phyloP scores from a whole-genome alignment of 2,329 filamentous ascomycete genomes.

The Colletotrichum tabaci region DNA sequence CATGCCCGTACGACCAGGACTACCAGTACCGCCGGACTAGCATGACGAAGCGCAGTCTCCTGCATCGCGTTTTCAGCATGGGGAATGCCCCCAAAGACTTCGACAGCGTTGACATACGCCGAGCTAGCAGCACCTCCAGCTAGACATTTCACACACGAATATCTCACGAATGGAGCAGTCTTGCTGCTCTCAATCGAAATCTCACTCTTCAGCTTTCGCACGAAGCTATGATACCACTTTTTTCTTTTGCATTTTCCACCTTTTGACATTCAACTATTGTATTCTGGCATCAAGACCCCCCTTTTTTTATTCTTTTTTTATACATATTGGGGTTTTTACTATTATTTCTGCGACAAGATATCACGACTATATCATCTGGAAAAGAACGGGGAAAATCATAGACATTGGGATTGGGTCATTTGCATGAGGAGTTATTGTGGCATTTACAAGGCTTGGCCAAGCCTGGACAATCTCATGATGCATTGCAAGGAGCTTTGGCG shows the following conservation, averaged over 20 bases:
- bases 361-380: slow-evolving; percentile 30
- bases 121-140: slow-evolving; percentile 39
- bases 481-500: slow-evolving; percentile 39
- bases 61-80: slow-evolving; percentile 58
- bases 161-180: background rate
- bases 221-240: slow-evolving; percentile 24
- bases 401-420: slow-evolving; percentile 19
- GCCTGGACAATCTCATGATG: slow-evolving; percentile 40
- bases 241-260: background rate
- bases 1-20: slow-evolving; percentile 37
- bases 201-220: background rate
- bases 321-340: too few relatives aligned
- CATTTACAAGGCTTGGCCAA: slow-evolving; percentile 38
- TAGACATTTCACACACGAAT: background rate
- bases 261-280: slow-evolving; percentile 20
- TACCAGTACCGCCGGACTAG: slow-evolving; percentile 49
- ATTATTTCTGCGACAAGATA: slow-evolving; percentile 11
- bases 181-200: background rate
- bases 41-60: slow-evolving; percentile 52
- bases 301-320: background rate
- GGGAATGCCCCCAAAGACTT: slow-evolving; percentile 39
- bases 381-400: slow-evolving; percentile 36
- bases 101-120: slow-evolving; percentile 24
- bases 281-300: slow-evolving; percentile 8
- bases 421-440: slow-evolving; percentile 37